Evolutionary conservation across 768 basidiomycete species (phyloP).

Genomic region (Leucocoprinus birnbaumii): DNA sequence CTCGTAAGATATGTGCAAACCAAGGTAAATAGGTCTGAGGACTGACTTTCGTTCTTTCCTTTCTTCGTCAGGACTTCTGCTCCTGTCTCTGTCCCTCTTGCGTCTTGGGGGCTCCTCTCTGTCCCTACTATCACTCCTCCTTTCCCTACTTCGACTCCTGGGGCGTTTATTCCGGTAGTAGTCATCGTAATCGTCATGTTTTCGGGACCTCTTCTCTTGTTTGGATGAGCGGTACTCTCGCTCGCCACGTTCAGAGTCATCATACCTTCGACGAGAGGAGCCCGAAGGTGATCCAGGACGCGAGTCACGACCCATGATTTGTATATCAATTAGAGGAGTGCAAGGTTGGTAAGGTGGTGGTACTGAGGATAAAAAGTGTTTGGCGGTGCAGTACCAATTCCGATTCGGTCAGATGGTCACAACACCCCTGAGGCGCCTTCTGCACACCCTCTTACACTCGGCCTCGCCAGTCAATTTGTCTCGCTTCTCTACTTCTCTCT

Average conservation of each 20-base stretch:
- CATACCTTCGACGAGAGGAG: conserved; percentile 40
- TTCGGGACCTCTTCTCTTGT: conserved; percentile 23
- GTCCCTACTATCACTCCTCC: conserved; percentile 29
- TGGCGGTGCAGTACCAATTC: conserved; percentile 1
- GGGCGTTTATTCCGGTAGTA: conserved; percentile 24
- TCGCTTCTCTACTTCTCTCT: neutral
- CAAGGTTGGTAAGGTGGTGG: neutral
- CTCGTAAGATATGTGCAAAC: conserved; percentile 13
- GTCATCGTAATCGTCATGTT: conserved; percentile 27
- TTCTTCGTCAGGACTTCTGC: conserved; percentile 34
- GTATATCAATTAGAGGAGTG: conserved; percentile 3
- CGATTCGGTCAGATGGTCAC: conserved; percentile 33
- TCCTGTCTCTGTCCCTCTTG: conserved; percentile 30
- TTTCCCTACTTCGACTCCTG: conserved; percentile 26
- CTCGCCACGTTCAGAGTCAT: conserved; percentile 33
- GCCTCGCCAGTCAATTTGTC: neutral
- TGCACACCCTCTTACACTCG: neutral
- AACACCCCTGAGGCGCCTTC: no score
- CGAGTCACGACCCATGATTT: conserved; percentile 45
- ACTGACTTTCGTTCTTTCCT: conserved; percentile 46
- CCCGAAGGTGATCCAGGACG: conserved; percentile 34
- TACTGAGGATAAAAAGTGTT: neutral
- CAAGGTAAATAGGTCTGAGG: neutral
- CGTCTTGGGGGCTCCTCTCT: conserved; percentile 19
- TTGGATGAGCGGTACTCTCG: conserved; percentile 31